Evolutionary conservation across 129 eudicot species (phyloP).

Genomic region (Flaveria ramosissima): DNA sequence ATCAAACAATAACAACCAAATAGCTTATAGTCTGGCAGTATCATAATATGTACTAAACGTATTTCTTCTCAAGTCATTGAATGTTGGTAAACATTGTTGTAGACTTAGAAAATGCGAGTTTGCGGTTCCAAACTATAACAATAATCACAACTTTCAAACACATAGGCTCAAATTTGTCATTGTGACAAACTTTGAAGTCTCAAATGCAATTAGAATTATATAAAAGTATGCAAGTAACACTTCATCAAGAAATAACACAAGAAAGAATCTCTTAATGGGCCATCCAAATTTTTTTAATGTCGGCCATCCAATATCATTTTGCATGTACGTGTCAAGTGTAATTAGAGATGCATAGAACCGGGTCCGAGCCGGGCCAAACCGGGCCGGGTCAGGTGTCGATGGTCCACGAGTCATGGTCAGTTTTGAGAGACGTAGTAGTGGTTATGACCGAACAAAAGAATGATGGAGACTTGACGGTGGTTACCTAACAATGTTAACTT

Average conservation of each 20-base stretch:
- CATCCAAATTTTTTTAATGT: conserved; percentile 28
- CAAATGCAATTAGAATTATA: neutral
- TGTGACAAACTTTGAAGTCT: conserved; percentile 9
- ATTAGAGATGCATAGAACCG: neutral
- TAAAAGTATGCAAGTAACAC: conserved; percentile 19
- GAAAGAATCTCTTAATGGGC: conserved; percentile 33
- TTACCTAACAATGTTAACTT: neutral
- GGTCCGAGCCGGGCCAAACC: neutral
- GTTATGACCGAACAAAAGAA: conserved; percentile 2
- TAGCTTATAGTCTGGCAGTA: too few relatives aligned
- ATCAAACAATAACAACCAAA: too few relatives aligned
- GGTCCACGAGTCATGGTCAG: neutral
- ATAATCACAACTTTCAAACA: neutral
- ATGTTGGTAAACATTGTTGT: too few relatives aligned
- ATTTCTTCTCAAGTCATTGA: too few relatives aligned
- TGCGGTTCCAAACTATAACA: too few relatives aligned
- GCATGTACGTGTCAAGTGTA: neutral
- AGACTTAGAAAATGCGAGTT: too few relatives aligned
- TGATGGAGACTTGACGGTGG: conserved; percentile 3
- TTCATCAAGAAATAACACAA: conserved; percentile 17
- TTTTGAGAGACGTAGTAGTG: neutral
- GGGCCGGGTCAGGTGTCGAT: conserved; percentile 3
- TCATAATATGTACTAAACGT: too few relatives aligned
- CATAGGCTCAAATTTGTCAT: conserved; percentile 4
- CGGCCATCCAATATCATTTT: conserved; percentile 31